Evolutionary conservation across 2,329 filamentous ascomycete species (phyloP).

Genomic region (Aspergillus fumigatiaffinis): DNA sequence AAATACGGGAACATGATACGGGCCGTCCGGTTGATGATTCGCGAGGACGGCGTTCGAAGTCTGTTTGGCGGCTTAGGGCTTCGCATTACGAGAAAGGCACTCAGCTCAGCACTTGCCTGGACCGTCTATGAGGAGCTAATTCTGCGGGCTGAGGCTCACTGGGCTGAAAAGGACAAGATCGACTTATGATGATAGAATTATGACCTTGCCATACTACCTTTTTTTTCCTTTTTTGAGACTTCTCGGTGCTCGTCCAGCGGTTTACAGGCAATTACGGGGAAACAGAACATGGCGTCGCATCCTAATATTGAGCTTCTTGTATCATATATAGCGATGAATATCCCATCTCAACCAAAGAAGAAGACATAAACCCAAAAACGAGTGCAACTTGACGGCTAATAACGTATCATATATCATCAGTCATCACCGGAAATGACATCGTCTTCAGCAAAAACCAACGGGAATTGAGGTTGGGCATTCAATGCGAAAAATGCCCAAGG

Average conservation of each 20-base stretch:
- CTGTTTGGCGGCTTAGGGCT: conserved; percentile 83
- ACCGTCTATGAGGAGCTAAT: conserved; percentile 94
- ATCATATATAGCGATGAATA: conserved; percentile 18
- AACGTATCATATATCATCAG: conserved; percentile 3
- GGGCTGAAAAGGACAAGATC: conserved; percentile 28
- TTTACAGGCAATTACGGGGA: neutral
- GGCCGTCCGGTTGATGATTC: conserved; percentile 72
- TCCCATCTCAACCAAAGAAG: conserved; percentile 15
- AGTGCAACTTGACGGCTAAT: neutral
- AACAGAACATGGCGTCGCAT: neutral
- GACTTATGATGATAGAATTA: neutral
- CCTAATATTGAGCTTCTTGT: conserved; percentile 3
- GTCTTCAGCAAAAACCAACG: neutral
- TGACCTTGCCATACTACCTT: neutral
- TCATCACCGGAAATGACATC: neutral
- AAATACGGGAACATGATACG: conserved; percentile 79
- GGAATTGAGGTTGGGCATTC: neutral
- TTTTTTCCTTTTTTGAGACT: neutral
- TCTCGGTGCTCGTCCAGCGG: neutral
- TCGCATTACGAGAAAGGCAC: conserved; percentile 83
- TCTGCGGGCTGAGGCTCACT: conserved; percentile 59
- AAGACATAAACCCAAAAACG: conserved; percentile 4
- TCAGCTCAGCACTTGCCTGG: conserved; percentile 95
- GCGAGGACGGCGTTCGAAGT: conserved; percentile 73
- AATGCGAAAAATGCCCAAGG: neutral